Evolutionary conservation across 116 monocot species (phyloP).

Genomic region (Papilionanthe hybrid): DNA sequence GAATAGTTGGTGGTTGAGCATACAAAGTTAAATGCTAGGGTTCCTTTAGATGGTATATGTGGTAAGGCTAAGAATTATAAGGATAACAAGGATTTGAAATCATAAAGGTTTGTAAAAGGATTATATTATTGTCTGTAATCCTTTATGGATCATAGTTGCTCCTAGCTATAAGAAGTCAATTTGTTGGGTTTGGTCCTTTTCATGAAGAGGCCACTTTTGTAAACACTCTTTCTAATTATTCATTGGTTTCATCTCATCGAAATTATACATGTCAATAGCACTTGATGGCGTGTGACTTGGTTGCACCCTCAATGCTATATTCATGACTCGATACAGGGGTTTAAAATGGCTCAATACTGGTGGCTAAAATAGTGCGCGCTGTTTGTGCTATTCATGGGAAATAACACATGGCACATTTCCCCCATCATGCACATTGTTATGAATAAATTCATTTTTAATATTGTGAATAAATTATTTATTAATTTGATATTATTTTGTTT

Average conservation of each 20-base stretch:
- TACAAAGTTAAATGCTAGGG: neutral
- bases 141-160: neutral
- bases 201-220: neutral
- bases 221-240: neutral
- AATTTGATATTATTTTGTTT: too few species aligned
- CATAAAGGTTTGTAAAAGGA: too few species aligned
- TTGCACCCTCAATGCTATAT: too few species aligned
- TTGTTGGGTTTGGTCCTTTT: neutral
- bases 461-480: too few species aligned
- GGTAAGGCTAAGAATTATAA: neutral
- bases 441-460: too few species aligned
- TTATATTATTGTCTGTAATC: neutral
- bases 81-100: neutral
- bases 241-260: neutral
- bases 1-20: neutral
- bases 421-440: too few species aligned
- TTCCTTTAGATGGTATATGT: neutral
- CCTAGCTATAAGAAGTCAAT: neutral
- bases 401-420: too few species aligned
- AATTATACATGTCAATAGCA: neutral
- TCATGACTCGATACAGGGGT: too few species aligned
- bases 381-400: too few species aligned
- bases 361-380: too few species aligned
- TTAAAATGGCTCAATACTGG: too few species aligned
- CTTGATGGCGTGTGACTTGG: too few species aligned